phyloP scores from a whole-genome alignment of 495 filamentous ascomycete species.

The Amphirosellinia nigrospora region DNA sequence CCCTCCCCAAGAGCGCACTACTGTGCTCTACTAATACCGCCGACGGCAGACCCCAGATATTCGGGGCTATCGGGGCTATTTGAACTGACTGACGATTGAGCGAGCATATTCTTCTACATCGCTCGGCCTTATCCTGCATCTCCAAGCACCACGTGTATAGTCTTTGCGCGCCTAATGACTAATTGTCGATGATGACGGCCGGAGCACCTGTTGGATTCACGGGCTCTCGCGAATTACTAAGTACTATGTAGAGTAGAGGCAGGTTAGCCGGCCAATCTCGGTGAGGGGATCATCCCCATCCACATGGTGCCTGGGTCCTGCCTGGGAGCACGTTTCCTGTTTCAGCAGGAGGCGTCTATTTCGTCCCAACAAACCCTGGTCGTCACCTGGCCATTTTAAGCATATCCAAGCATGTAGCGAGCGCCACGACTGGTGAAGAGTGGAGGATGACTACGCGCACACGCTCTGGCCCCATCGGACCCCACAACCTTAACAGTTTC shows the following conservation, averaged over 20 bases:
- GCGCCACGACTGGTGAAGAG: constrained; percentile 6
- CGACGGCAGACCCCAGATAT: neutral
- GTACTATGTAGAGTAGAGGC: neutral
- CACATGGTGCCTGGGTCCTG: constrained; percentile 39
- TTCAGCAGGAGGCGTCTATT: constrained; percentile 36
- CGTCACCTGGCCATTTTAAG: constrained; percentile 20
- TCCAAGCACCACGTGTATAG: constrained; percentile 40
- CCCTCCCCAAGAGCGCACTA: neutral
- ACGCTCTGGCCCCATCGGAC: constrained; percentile 2
- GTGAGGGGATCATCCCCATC: constrained; percentile 26
- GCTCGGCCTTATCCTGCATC: constrained; percentile 31
- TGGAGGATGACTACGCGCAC: constrained; percentile 19
- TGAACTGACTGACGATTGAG: neutral
- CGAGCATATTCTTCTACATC: constrained; percentile 1
- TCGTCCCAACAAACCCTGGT: constrained; percentile 17
- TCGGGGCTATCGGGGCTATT: neutral
- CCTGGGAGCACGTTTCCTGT: constrained; percentile 37
- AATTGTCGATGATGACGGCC: neutral
- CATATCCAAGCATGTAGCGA: constrained; percentile 6
- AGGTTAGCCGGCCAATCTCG: constrained; percentile 19
- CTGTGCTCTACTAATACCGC: neutral
- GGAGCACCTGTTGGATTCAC: constrained; percentile 3
- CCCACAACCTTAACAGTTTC: constrained; percentile 22
- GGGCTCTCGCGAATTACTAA: neutral
- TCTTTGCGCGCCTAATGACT: constrained; percentile 23